Conservation (phyloP, 805 yeast genomes). For the Candida cerambycidarum region DNA sequence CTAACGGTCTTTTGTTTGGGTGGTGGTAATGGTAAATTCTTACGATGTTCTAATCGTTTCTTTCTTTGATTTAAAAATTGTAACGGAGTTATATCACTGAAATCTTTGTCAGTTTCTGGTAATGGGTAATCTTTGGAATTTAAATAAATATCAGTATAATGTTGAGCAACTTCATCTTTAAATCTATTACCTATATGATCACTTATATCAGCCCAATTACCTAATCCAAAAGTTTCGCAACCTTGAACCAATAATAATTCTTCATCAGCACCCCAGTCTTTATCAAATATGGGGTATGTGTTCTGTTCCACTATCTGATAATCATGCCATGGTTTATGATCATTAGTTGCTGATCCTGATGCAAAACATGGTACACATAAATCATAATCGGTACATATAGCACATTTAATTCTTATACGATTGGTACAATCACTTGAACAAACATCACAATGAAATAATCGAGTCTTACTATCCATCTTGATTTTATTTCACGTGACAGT, state of each 20-base stretch:
- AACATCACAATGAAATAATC: slow-evolving; percentile 83
- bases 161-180: slow-evolving; percentile 87
- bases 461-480: slow-evolving; percentile 39
- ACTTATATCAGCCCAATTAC: slow-evolving; percentile 98
- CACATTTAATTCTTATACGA: slow-evolving; percentile 87
- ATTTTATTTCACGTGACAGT: background rate
- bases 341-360: slow-evolving; percentile 73
- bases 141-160: slow-evolving; percentile 72
- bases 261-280: slow-evolving; percentile 98
- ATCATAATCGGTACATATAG: slow-evolving; percentile 90
- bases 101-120: slow-evolving; percentile 78
- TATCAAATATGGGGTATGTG: slow-evolving; percentile 86
- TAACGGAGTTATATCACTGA: slow-evolving; percentile 58
- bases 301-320: slow-evolving; percentile 91
- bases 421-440: slow-evolving; percentile 96
- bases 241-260: slow-evolving; percentile 88
- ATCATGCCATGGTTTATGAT: slow-evolving; percentile 93
- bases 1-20: slow-evolving; percentile 88
- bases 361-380: slow-evolving; percentile 98
- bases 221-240: slow-evolving; percentile 86
- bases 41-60: slow-evolving; percentile 66
- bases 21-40: slow-evolving; percentile 70
- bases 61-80: slow-evolving; percentile 70
- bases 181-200: slow-evolving; percentile 92
- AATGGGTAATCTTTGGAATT: slow-evolving; percentile 76